These are phyloP conservation scores for Gastrolobium villosum DNA, from an alignment of 306 rosid species.

Conservation along the genomic window DNA sequence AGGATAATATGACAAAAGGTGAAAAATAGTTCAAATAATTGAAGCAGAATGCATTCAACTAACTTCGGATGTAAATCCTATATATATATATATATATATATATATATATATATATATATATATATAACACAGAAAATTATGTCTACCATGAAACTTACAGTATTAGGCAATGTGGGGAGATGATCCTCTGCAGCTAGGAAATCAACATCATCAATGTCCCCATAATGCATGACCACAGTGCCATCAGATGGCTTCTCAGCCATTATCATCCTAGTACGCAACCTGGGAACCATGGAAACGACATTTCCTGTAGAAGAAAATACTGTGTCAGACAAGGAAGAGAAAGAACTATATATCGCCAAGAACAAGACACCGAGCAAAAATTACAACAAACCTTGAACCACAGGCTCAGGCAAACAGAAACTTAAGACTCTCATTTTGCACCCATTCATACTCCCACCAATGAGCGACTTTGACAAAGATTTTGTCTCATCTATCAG, in stretches of 20 bases:
- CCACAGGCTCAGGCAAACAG: constrained; percentile 64
- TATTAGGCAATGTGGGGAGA: constrained; percentile 89
- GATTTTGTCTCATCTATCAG: constrained; percentile 69
- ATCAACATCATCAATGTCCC: constrained; percentile 69
- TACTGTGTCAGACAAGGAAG: constrained; percentile 44
- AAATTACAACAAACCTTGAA: constrained; percentile 72
- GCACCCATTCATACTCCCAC: constrained; percentile 85
- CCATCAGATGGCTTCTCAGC: constrained; percentile 93
- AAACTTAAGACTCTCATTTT: constrained; percentile 73
- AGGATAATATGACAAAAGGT: constrained; percentile 2
- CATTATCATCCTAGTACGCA: constrained; percentile 77
- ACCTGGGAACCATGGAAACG: constrained; percentile 57
- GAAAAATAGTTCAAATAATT: constrained; percentile 35
- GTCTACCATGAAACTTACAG: constrained; percentile 69
- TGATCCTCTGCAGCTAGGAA: constrained; percentile 69
- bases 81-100: too few species aligned
- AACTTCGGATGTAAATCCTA: constrained; percentile 46
- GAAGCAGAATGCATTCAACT: constrained; percentile 13
- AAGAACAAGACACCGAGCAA: constrained; percentile 33
- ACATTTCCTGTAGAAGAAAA: constrained; percentile 67
- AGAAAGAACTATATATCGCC: constrained; percentile 35
- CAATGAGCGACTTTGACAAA: constrained; percentile 81
- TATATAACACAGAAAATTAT: too few species aligned
- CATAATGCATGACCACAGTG: constrained; percentile 83
- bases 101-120: too few species aligned